These are phyloP conservation scores for Glycine latifolia DNA, from an alignment of 306 rosid genomes.

Conservation along the genomic window DNA sequence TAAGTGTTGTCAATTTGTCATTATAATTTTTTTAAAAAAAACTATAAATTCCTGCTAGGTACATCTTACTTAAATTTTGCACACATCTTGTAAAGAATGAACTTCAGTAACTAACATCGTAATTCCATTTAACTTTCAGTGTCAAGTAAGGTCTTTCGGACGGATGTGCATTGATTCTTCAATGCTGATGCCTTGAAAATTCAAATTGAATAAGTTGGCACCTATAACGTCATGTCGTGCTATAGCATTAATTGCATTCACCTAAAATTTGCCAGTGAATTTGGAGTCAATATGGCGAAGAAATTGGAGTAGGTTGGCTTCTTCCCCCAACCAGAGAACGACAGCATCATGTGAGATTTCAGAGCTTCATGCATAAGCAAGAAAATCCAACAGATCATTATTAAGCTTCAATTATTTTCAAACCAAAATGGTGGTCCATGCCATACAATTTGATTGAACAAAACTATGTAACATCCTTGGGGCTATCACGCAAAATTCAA, in stretches of 20 bases:
- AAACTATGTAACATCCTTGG: background rate
- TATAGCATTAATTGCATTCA: background rate
- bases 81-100: background rate
- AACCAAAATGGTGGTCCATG: slow-evolving; percentile 12
- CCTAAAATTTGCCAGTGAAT: background rate
- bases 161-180: background rate
- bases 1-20: too few relatives aligned
- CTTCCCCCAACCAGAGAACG: slow-evolving; percentile 14
- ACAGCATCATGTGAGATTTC: slow-evolving; percentile 44
- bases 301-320: slow-evolving; percentile 17
- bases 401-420: slow-evolving; percentile 35
- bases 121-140: background rate
- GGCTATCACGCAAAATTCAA: slow-evolving; percentile 5
- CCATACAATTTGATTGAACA: background rate
- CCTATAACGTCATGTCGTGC: background rate
- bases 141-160: too few relatives aligned
- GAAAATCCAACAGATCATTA: slow-evolving; percentile 15
- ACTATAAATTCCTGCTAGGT: too few relatives aligned
- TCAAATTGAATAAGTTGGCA: background rate
- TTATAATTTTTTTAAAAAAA: too few relatives aligned
- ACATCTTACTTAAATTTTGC: background rate
- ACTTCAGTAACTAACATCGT: background rate
- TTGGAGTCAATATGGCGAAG: slow-evolving; percentile 14
- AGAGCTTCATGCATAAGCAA: background rate
- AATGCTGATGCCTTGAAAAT: background rate